Percentiles rank a stretch among this genome's conserved stretches.
These are phyloP conservation scores for Mycena pura DNA, from an alignment of 768 basidiomycete species.

Conservation along the genomic window DNA sequence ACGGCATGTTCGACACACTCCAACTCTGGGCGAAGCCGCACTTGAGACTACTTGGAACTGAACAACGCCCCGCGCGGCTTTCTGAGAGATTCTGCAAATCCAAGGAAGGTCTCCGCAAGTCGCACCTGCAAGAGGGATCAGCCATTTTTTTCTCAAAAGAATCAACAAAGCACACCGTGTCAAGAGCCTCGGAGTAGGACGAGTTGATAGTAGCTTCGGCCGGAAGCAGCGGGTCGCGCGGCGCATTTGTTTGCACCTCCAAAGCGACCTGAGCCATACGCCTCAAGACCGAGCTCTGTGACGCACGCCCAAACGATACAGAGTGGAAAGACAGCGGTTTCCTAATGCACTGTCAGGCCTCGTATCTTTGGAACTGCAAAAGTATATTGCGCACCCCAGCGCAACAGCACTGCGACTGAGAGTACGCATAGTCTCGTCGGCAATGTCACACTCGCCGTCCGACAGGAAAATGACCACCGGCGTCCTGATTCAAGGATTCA, in stretches of 20 bases:
- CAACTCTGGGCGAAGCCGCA: not conserved
- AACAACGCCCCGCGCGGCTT: slow-evolving; percentile 51
- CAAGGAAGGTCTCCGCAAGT: slow-evolving; percentile 58
- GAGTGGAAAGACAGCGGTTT: slow-evolving; percentile 60
- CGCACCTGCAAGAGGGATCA: slow-evolving; percentile 44
- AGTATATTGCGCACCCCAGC: slow-evolving; percentile 45
- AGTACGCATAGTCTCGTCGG: slow-evolving; percentile 47
- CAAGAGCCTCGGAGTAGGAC: slow-evolving; percentile 53
- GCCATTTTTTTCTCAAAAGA: not conserved
- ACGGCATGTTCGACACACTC: not conserved
- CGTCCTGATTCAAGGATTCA: slow-evolving; percentile 33
- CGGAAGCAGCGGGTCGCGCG: slow-evolving; percentile 45
- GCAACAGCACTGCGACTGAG: slow-evolving; percentile 49
- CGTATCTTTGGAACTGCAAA: not conserved
- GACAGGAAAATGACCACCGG: slow-evolving; percentile 63
- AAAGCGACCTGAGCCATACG: slow-evolving; percentile 55
- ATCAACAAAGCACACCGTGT: slow-evolving; percentile 50
- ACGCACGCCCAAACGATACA: slow-evolving; percentile 52
- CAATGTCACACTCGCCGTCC: slow-evolving; percentile 56
- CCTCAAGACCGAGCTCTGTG: slow-evolving; percentile 35
- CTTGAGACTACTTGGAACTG: not conserved
- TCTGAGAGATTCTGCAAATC: slow-evolving; percentile 56
- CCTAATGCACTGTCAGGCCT: slow-evolving; percentile 30
- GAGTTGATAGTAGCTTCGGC: slow-evolving; percentile 42
- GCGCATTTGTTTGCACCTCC: slow-evolving; percentile 49